Base-by-base conservation (phyloP, 805 yeast species). In the Lachancea cidri region DNA sequence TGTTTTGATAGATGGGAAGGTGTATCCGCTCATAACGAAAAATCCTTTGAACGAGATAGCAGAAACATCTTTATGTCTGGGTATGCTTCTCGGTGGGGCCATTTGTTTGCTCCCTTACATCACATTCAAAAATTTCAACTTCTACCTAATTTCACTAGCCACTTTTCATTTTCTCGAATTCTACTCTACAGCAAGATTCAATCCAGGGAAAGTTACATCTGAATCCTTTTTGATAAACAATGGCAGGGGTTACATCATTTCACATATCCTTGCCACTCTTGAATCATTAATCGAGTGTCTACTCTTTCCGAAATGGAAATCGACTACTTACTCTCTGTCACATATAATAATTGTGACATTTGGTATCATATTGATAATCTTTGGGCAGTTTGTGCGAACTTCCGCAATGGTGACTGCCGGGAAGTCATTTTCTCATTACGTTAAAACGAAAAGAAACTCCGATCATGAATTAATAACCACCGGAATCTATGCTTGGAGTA, bases 361-460 rank as follows among this genome's bases (percentile, higher is more conserved):
- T 1, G 97, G 96, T 0, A 19, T 49, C 3, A 36, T 79, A 0
- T 19, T 81, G 1, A 53, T 77, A 0, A 17, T 77, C 0, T 29
- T 60, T 1, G 96, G 97, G 1, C 98, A 93, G 55, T 15, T 53
- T 0, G 54, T 77, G 3, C 72, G 98, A 39, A 73, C 91, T 1
- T 38, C 70, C 27, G 91, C 97, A 1, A 93, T 93, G 98, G 71
- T 75, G 45, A 83, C 89, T 0, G 96, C 97, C 0, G 86, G 88
- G 2, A 73, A 74, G 39, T 86, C 94, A 3, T 93, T 93, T 65
- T 83, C 86, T 38, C 99, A 93, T 62, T 64, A 79, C 33, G 76
- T 93, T 1, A 86, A 81, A 35, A 60, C 73, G 2, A 58, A 64
- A 14, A 79, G 73, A 39, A 60, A 67, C 24, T 50, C 62, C 1